phyloP scores from a whole-genome alignment of 352 stramenopile species.

The Globisporangium middletonii region DNA sequence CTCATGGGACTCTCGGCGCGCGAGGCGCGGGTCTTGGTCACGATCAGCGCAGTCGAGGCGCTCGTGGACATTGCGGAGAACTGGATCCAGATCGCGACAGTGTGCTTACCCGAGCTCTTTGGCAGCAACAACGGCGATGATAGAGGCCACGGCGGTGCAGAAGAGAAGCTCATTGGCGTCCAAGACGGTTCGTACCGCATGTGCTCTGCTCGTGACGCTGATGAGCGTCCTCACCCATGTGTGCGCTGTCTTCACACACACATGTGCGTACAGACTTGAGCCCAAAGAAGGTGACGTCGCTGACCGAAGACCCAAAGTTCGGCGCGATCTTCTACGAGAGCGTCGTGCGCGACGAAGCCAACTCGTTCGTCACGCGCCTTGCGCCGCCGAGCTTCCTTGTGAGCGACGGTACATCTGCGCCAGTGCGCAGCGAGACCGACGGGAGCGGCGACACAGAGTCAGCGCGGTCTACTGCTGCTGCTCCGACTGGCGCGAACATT shows the following conservation, averaged over 20 bases:
- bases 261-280: constrained; percentile 16
- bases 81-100: constrained; percentile 45
- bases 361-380: constrained; percentile 6
- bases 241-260: neutral
- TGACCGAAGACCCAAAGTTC: constrained; percentile 70
- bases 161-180: neutral
- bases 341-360: constrained; percentile 22
- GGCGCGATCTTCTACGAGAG: constrained; percentile 42
- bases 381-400: constrained; percentile 2
- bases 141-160: neutral
- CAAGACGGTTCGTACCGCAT: neutral
- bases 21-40: constrained; percentile 56
- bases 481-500: constrained; percentile 11
- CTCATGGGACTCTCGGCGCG: constrained; percentile 47
- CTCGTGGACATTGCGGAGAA: constrained; percentile 61
- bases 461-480: neutral
- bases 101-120: constrained; percentile 39
- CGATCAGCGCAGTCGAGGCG: constrained; percentile 49
- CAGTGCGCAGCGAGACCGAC: neutral
- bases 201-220: neutral
- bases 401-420: neutral
- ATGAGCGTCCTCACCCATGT: neutral
- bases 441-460: neutral
- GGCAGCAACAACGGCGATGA: constrained; percentile 1
- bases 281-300: constrained; percentile 57